Base-by-base conservation (phyloP, 495 filamentous ascomycete genomes). In the Elasticomyces elasticus region DNA sequence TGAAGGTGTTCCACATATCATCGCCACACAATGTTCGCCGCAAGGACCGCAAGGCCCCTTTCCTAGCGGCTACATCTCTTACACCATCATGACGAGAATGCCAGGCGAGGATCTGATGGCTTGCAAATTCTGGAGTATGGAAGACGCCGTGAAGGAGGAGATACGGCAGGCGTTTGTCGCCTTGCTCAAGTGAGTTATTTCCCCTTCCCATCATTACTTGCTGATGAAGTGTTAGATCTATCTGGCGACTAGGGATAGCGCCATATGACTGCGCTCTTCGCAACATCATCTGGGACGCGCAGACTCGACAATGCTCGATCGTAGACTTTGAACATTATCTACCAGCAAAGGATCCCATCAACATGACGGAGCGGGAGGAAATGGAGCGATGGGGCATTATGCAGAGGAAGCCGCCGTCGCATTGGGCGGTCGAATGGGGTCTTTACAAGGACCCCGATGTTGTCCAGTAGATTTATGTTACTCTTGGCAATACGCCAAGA, bases 261-360 rank as follows among this genome's bases (percentile, higher is more conserved):
- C 56, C 56, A 1, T 59, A 54, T 26, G 56, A 59, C 28, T 53
- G 50, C 35, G 56, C 56, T 5, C 51, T 59, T 4, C 49, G 56
- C 0, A 59, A 59, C 23, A 42, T 59, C 13, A 17, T 59, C 5
- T 59, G 56, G 56, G 41, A 50, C n/a, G 4, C 27, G 3, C 24
- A 31, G 13, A 9, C 13, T 15, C 22, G 28, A 30, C 13, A 20
- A 4, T 52, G 42, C 42, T 48, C 41, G 1, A 59, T 59, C 12
- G 56, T 59, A 25, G 56, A 59, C 50, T 59, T 59, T 27, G 56
- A 59, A 44, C 56, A 59, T 38, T 59, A 49, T 20, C 42, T 46
- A 5, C 13, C 30, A 13, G 51, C 44, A 2, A 46, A 48, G 12
- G 56, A 52, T 24, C 50, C 49, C 15, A 59, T 59, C 56, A 48